phyloP scores from a whole-genome alignment of 768 basidiomycete genomes.

The Rhizopogon roseolus region DNA sequence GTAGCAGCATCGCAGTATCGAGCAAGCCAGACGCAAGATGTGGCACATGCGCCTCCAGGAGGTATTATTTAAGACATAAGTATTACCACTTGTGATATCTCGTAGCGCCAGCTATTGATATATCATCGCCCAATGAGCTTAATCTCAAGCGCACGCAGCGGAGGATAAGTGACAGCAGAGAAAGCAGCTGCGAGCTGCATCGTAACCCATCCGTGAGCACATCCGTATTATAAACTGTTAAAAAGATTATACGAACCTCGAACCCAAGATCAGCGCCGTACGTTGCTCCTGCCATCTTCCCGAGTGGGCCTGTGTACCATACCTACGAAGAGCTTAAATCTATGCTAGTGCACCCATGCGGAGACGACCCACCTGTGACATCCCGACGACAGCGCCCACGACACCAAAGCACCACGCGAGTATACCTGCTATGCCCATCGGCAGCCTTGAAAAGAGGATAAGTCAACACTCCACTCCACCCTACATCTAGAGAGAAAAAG shows the following conservation, averaged over 20 bases:
- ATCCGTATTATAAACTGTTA: background rate
- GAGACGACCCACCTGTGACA: conserved; percentile 35
- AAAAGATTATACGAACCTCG: conserved; percentile 30
- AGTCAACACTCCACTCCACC: no score
- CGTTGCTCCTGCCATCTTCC: conserved; percentile 35
- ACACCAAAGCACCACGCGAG: conserved; percentile 43
- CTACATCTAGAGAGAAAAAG: no score
- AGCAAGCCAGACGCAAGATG: no score
- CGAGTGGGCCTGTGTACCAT: conserved; percentile 51
- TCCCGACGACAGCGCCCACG: conserved; percentile 45
- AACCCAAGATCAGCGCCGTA: conserved; percentile 41
- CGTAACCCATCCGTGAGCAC: background rate
- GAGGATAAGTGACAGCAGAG: conserved; percentile 41
- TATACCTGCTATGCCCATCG: conserved; percentile 44
- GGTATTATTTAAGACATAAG: no score
- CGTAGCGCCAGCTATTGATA: background rate
- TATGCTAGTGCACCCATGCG: background rate
- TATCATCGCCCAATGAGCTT: conserved; percentile 32
- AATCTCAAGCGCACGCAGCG: conserved; percentile 48
- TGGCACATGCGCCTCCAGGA: no score
- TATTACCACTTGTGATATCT: no score
- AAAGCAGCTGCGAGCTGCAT: conserved; percentile 39
- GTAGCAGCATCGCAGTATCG: no score
- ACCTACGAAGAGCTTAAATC: conserved; percentile 10
- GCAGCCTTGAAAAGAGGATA: conserved; percentile 27